Evolutionary conservation across 2,329 filamentous ascomycete species (phyloP), one percentile per base, ranked within the genome.

Genomic region (Aspergillus candidus): DNA sequence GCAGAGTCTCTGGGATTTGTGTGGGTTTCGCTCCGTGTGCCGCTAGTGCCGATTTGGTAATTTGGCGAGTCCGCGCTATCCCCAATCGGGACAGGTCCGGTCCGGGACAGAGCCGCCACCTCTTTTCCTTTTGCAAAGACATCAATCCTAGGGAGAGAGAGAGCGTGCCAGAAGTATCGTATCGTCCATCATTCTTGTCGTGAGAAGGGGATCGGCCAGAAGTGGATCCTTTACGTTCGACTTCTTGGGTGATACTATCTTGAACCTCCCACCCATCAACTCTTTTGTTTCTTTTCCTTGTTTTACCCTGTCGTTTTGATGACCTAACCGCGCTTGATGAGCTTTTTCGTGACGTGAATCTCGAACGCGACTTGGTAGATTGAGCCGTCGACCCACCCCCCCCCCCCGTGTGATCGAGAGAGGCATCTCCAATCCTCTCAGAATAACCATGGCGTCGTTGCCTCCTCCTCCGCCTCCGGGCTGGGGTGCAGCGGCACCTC

Each of bases 381-480:
- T 38, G 44, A 49, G 38, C 47, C 48, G 22, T 27, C 22, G 22
- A 27, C 22, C 47, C 56, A 58, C 47, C 49, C 44, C 22, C 47
- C 56, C 57, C 47, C 49, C 44, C 56, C 57, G 52, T 52, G 49
- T 34, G 49, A 46, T 49, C 49, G 57, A 52, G 53, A 59, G 53
- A 51, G 43, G 40, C 40, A 41, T 51, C 46, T 46, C 34, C 47
- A 30, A 31, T 18, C 35, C 45, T 45, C 30, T 35, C 51, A 59
- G 56, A 50, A 52, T 57, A 56, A 70, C 45, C 48, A 82, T 82
- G 80, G 73, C 75, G 59, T 79, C 72, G 56, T 67, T 79, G 57
- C 79, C 81, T 55, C 76, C 75, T 59, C 83, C 83, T 29, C 83
- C 83, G n/a, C 83, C 83, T 48, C 81, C 81, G 51, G 80, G 80